Evolutionary conservation across 495 filamentous ascomycete species (phyloP), one percentile per base, ranked within the genome.

Genomic region (Podospora anserina): DNA sequence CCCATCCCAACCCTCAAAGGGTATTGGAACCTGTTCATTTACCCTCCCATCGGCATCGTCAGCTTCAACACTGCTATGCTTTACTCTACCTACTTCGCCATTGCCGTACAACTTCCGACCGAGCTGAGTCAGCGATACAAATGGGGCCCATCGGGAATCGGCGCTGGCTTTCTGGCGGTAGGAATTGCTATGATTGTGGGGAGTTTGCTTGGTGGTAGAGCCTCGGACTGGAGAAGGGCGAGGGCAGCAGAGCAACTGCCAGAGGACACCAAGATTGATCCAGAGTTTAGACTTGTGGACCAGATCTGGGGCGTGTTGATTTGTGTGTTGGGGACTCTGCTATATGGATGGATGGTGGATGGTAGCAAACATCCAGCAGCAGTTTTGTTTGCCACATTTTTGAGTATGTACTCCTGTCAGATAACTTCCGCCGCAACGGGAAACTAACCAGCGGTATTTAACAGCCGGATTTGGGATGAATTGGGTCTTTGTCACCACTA

Each of bases 81-180:
- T 3, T 70, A 70, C 64, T 66, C 68, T 1, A 70, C 68, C 4
- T 70, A 70, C 64, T 70, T 70, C 59, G 68, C 68, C 6, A 70
- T 67, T n/a, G 60, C 60, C 18, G 64, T 70, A 1, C 28, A 67
- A 4, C 34, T 70, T 11, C 64, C 68, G 1, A 67, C 20, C 2
- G 64, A 66, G 13, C 23, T 70, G 23, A 19, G 58, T 2, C 59
- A 15, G 4, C 63, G 60, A 9, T 70, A 70, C 32, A 54, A 64
- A 11, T 70, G 68, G 68, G 63, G 64, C 18, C n/a, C 68, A 7
- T 49, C 64, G 9, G 59, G 60, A 1, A 65, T 70, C 13, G 68
- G 68, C 13, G 68, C 63, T 5, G 68, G 68, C 6, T 70, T 70
- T 19, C 63, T 66, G 4, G 68, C 68, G 7, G 64, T 67, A 0